Evolutionary conservation across 495 filamentous ascomycete species (phyloP), one percentile per base, ranked within the genome.

Genomic region (Hyaloscypha hepaticicola): DNA sequence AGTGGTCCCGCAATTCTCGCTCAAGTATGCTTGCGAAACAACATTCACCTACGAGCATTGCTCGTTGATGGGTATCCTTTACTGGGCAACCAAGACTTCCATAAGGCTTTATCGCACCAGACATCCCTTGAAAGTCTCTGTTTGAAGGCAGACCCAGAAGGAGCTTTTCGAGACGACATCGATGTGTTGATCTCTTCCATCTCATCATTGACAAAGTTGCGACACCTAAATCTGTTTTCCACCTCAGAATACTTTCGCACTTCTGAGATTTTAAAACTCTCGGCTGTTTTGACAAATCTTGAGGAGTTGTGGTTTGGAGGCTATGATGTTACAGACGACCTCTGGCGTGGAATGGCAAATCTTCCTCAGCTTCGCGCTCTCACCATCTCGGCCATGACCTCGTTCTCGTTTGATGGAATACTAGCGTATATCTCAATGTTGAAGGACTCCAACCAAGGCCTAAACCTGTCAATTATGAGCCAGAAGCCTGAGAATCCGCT

Each of bases 221-320:
- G 75, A 27, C 78, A 82, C 28, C 74, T 89, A 11, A 77, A 81
- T 21, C 73, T 89, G 14, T 72, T 76, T 26, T 74, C 80, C 21
- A 78, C 85, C 11, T 84, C 83, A 3, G 83, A 86, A 27, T 77
- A 79, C 55, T 82, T 88, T 51, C 72, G 69, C 5, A 79, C 80
- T 52, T 73, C 78, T 24, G 74, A 87, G 52, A 77, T 90, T 48
- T 73, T 76, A 24, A 61, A 70, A 11, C 75, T 90, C 6, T 79
- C 84, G 1, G 73, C 75, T 26, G 76, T 60, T 12, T 70, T 78
- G 31, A 55, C 16, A n/a, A 55, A 60, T 12, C 34, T 70, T 27
- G 60, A 67, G 58, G 61, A 74, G 4, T 66, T 82, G 0, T 70
- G 38, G 12, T 60, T 62, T 3, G 58, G 81, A 59, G 83, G 85